Evolutionary conservation across 208 protist species (phyloP), one percentile per base, ranked within the genome.

Genomic region (Trypanosoma platydactyli): DNA sequence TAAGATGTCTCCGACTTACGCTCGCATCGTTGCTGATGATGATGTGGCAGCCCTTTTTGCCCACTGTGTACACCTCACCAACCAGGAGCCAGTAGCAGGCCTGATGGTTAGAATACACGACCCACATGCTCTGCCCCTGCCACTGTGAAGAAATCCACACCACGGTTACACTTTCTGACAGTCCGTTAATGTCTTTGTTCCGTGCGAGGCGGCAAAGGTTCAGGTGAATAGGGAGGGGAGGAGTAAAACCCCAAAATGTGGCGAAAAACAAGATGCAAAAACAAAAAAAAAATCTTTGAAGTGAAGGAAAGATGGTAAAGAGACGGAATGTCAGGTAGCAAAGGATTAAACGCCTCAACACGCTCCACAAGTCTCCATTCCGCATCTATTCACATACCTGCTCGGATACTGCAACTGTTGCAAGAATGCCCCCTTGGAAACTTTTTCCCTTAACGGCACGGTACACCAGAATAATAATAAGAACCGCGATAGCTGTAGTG

Each of bases 1-100:
- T 76, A 41, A 95, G 83, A 62, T 95, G 89, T 5, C 55, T 75
- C 12, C 86, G 84, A 49, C 89, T 95, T 64, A 95, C 89, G 71
- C 86, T 92, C 44, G 73, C 73, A 58, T 95, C 86, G 38, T 80
- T 78, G 5, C 69, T 66, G 49, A 95, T 81, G 12, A 72, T 62
- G 16, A 95, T 69, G 68, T 92, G 66, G 55, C 84, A 90, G 62
- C 86, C 78, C 44, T 74, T 76, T 54, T 77, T 83, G 27, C 89
- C 89, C 3, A 82, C 76, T 0, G 75, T 71, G 74, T 93, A 95
- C 13, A 68, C 40, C 52, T 73, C 58, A 20, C 79, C 86, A 12
- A 76, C 71, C 2, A 86, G 29, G 24, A 95, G 80, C 79, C 89
- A 91, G 56, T 84, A 89, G 20, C 66, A 72, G 1, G 83, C 76